phyloP scores from a whole-genome alignment of 2,329 filamentous ascomycete species.

The Magnaporthiopsis poae region DNA sequence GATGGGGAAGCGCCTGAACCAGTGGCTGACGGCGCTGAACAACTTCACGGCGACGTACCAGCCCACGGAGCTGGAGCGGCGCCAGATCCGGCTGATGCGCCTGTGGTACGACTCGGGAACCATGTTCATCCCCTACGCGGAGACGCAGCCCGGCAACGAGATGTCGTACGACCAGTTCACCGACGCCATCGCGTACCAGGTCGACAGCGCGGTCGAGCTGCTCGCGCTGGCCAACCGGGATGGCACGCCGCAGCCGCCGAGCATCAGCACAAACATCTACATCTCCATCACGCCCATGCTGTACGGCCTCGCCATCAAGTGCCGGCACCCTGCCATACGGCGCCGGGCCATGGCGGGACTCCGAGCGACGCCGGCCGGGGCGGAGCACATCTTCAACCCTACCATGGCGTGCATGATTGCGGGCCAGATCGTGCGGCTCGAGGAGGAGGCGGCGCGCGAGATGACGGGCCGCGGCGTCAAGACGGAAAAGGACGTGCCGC shows the following conservation, averaged over 20 bases:
- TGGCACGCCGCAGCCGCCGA: neutral
- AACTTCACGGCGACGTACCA: neutral
- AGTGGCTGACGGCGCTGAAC: neutral
- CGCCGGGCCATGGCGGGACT: slow-evolving; percentile 3
- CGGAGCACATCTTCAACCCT: neutral
- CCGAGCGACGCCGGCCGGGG: too few species aligned
- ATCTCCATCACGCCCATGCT: neutral
- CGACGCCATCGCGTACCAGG: neutral
- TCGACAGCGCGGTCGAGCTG: neutral
- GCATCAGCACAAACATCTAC: neutral
- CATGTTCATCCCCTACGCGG: neutral
- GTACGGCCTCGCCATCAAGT: slow-evolving; percentile 4
- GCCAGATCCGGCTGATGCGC: neutral
- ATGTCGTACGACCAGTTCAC: neutral
- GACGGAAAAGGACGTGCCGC: neutral
- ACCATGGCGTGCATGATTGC: neutral
- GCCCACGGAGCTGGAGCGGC: neutral
- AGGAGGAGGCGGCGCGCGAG: neutral
- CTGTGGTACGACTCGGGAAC: neutral
- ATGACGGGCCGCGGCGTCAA: neutral
- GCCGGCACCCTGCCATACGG: slow-evolving; percentile 3
- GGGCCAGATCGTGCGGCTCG: neutral
- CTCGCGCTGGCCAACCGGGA: neutral
- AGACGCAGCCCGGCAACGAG: neutral
- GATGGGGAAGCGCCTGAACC: neutral